Conservation (phyloP, 345 rosid genomes). For the Syzygium oleosum region DNA sequence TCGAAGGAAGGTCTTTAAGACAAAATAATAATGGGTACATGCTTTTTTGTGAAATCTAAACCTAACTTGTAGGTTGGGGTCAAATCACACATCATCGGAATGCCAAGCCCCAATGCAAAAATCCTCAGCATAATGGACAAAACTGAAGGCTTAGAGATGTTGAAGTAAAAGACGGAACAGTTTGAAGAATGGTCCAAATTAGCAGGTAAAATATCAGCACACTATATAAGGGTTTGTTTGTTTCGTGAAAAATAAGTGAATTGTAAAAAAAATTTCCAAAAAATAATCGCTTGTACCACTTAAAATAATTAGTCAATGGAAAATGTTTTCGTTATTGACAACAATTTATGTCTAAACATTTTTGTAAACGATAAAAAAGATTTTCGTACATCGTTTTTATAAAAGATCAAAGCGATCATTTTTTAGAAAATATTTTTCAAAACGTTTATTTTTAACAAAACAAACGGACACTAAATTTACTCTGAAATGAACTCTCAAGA, state of each 20-base stretch:
- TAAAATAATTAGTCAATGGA: too few relatives aligned
- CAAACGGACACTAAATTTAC: not conserved
- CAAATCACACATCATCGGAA: not conserved
- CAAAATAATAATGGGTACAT: not conserved
- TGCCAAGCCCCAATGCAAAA: not conserved
- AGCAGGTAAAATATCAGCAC: not conserved
- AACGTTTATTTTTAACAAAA: too few relatives aligned
- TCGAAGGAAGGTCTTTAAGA: not conserved
- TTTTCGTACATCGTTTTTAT: too few relatives aligned
- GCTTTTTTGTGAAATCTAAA: not conserved
- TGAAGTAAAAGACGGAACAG: not conserved
- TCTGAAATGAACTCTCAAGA: not conserved
- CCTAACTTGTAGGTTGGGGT: not conserved
- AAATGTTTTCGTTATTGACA: too few relatives aligned
- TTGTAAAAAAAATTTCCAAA: too few relatives aligned
- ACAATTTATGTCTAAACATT: too few relatives aligned
- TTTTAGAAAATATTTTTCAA: too few relatives aligned
- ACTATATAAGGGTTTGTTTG: not conserved
- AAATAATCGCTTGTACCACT: too few relatives aligned
- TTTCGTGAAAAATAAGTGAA: too few relatives aligned
- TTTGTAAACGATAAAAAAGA: too few relatives aligned
- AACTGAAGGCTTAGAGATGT: not conserved
- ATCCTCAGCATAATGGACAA: not conserved
- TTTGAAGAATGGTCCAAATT: not conserved
- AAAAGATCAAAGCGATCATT: too few relatives aligned